These are phyloP conservation scores for Phaffia rhodozyma DNA, from an alignment of 1,284 basidiomycete species.

Conservation along the genomic window DNA sequence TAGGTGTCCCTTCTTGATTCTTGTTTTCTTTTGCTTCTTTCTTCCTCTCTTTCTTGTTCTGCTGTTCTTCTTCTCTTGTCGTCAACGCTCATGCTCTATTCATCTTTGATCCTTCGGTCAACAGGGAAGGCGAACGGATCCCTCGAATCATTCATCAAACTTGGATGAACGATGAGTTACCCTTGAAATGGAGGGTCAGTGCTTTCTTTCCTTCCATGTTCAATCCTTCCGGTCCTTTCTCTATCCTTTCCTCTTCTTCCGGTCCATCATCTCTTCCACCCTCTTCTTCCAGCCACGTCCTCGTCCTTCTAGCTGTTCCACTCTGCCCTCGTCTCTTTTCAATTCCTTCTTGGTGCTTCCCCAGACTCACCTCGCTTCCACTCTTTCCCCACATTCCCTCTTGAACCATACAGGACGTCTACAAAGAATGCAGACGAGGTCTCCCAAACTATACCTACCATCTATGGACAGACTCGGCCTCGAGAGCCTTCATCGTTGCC, in stretches of 20 bases:
- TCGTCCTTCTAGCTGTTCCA: too few relatives aligned
- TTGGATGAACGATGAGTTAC: conserved; percentile 85
- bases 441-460: conserved; percentile 96
- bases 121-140: conserved; percentile 48
- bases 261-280: background rate
- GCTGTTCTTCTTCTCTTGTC: background rate
- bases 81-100: background rate
- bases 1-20: background rate
- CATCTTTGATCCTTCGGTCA: background rate
- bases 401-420: conserved; percentile 38
- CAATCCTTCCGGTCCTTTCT: background rate
- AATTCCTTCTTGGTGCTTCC: background rate
- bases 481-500: conserved; percentile 76
- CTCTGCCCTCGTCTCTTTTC: too few relatives aligned
- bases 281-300: too few relatives aligned
- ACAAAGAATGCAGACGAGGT: conserved; percentile 67
- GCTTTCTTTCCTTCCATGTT: background rate
- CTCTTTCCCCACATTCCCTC: too few relatives aligned
- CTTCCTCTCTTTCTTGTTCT: background rate
- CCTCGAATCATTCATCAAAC: conserved; percentile 96
- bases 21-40: background rate
- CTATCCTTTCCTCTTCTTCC: background rate
- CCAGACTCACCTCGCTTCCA: background rate
- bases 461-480: conserved; percentile 88
- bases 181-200: conserved; percentile 58